Evolutionary conservation across 495 filamentous ascomycete species (phyloP), one percentile per base, ranked within the genome.

Genomic region (Corynascus novoguineensis): DNA sequence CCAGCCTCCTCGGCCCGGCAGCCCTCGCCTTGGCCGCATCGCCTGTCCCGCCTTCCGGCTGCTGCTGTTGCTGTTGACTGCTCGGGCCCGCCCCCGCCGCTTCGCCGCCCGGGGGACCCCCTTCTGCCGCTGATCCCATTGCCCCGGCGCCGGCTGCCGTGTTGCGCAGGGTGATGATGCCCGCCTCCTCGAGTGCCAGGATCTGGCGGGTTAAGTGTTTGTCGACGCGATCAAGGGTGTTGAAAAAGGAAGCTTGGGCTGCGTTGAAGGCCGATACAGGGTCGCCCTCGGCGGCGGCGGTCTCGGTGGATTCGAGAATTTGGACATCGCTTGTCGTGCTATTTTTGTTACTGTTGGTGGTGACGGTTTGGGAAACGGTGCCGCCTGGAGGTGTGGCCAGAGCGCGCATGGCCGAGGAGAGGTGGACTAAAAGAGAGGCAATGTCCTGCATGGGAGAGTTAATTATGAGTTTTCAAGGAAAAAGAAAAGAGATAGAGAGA

Each of bases 141-240:
- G 42, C 15, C 22, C 27, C 46, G 44, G 37, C 35, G 25, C 21
- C 34, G 17, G 1, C 35, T 3, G n/a, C n/a, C n/a, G 42, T 38
- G 24, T 48, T n/a, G 19, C 53, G 61, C 9, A 80, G 76, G n/a
- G 78, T 72, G 66, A 91, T 78, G 53, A 92, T 86, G 21, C 80
- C 79, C 1, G 85, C 86, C 69, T 93, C 88, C 62, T 92, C 87
- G 25, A 95, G 69, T 0, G 86, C 88, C 60, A 84, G 85, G 57
- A 90, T 85, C 61, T 95, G 88, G n/a, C 87, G 80, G 45, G 82
- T 82, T 17, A 95, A 77, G 6, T 81, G 75, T 11, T 88, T 83
- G 66, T 88, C 84, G 44, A 90, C 78, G 6, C 80, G 79, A 37
- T 86, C 86, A 1, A 92, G 73, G 0, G 83, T 81, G n/a, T 73